Conservation (phyloP, 768 basidiomycete species). For the Cystobasidiopsis lactophilus region DNA sequence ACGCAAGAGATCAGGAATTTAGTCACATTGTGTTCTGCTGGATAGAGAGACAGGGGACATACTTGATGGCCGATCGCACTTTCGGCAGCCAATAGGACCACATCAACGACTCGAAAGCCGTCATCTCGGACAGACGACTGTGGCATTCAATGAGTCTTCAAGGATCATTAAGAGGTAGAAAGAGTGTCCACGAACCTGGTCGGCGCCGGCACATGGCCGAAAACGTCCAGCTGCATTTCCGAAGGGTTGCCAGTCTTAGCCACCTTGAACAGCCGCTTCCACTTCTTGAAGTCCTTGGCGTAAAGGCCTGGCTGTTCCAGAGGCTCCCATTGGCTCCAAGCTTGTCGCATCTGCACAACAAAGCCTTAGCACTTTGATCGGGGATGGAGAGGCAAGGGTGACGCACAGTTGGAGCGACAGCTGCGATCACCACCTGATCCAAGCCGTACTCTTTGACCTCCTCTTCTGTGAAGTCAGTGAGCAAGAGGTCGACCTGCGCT, state of each 20-base stretch:
- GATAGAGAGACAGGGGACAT: slow-evolving; percentile 12
- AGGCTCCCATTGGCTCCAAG: slow-evolving; percentile 61
- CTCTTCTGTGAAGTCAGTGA: slow-evolving; percentile 36
- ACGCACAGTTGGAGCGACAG: slow-evolving; percentile 54
- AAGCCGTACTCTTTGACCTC: slow-evolving; percentile 61
- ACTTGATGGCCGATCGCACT: slow-evolving; percentile 76
- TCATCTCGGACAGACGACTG: slow-evolving; percentile 50
- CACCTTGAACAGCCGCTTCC: slow-evolving; percentile 24
- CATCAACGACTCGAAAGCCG: slow-evolving; percentile 75
- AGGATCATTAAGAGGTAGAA: background rate
- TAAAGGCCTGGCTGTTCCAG: slow-evolving; percentile 43
- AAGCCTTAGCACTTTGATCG: background rate
- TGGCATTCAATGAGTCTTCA: slow-evolving; percentile 41
- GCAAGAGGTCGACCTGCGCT: slow-evolving; percentile 47
- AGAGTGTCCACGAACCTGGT: background rate
- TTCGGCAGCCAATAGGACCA: slow-evolving; percentile 93
- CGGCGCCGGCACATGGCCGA: background rate
- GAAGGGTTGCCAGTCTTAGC: slow-evolving; percentile 2
- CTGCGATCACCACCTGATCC: slow-evolving; percentile 82
- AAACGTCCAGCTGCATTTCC: slow-evolving; percentile 7
- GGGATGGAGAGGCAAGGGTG: background rate
- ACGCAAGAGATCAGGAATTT: background rate
- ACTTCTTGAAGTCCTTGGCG: slow-evolving; percentile 21
- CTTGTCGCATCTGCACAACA: slow-evolving; percentile 37
- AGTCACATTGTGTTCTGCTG: background rate